Conservation (phyloP, 208 protist species). For the Trypanosoma rangeli region DNA sequence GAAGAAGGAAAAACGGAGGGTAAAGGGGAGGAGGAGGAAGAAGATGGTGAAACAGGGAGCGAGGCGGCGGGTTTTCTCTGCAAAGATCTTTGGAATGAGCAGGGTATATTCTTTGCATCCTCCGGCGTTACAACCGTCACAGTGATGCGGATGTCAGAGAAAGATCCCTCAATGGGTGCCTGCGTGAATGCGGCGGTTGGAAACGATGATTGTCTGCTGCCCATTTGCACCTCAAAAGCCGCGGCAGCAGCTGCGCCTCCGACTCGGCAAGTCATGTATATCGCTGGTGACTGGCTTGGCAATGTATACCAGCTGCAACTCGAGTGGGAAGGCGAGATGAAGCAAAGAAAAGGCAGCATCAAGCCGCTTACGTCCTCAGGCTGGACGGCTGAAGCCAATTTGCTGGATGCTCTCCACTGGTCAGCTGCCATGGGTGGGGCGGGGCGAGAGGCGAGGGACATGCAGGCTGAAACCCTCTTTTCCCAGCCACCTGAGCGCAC, state of each 20-base stretch:
- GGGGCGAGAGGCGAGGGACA: background rate
- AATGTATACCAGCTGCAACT: conserved; percentile 76
- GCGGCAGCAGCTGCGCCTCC: background rate
- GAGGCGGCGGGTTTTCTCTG: background rate
- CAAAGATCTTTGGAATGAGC: conserved; percentile 19
- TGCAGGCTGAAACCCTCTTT: background rate
- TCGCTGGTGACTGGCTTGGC: conserved; percentile 68
- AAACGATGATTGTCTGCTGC: background rate
- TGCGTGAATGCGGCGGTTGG: background rate
- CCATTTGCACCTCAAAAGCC: background rate
- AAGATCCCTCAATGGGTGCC: background rate
- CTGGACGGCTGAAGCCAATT: background rate
- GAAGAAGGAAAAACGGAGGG: background rate
- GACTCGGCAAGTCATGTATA: conserved; percentile 26
- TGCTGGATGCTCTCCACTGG: background rate
- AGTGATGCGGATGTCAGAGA: conserved; percentile 2
- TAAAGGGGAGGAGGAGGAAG: conserved; percentile 9
- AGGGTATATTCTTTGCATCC: conserved; percentile 35
- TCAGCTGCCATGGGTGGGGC: background rate
- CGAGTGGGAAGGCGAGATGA: conserved; percentile 6
- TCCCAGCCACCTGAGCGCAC: background rate
- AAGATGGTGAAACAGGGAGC: background rate
- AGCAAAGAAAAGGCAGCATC: background rate
- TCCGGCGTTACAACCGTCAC: conserved; percentile 27
- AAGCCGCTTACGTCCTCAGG: background rate